Conservation (phyloP, 2,329 filamentous ascomycete genomes). For the Ceratocystis destructans region DNA sequence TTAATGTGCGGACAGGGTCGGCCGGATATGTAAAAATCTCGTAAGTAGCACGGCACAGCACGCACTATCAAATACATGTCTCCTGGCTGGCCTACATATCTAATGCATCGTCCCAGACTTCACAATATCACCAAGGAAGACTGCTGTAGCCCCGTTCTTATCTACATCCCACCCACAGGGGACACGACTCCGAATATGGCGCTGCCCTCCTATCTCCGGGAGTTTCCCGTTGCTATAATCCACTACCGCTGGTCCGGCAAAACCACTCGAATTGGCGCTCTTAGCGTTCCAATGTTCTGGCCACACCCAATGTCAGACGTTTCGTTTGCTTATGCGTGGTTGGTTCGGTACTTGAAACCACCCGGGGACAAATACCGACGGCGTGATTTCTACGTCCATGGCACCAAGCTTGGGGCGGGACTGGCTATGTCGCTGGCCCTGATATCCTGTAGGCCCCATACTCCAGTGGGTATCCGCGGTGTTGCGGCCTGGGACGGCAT, state of each 20-base stretch:
- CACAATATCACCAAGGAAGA: slow-evolving; percentile 32
- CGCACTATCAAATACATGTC: neutral
- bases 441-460: slow-evolving; percentile 37
- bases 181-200: slow-evolving; percentile 22
- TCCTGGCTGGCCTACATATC: neutral
- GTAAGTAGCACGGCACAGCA: slow-evolving; percentile 27
- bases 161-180: slow-evolving; percentile 42
- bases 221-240: slow-evolving; percentile 38
- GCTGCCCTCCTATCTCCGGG: slow-evolving; percentile 31
- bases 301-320: slow-evolving; percentile 45
- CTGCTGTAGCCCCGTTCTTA: slow-evolving; percentile 33
- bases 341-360: slow-evolving; percentile 33
- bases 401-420: slow-evolving; percentile 39
- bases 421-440: slow-evolving; percentile 44
- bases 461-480: slow-evolving; percentile 37
- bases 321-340: slow-evolving; percentile 40
- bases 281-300: slow-evolving; percentile 30
- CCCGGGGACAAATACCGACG: slow-evolving; percentile 26
- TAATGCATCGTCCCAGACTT: slow-evolving; percentile 29
- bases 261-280: slow-evolving; percentile 13
- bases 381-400: slow-evolving; percentile 26
- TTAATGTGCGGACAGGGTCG: slow-evolving; percentile 36
- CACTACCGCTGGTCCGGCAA: slow-evolving; percentile 43
- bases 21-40: slow-evolving; percentile 38
- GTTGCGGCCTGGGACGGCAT: slow-evolving; percentile 45